phyloP scores from a whole-genome alignment of 192 early-diverging fungal genomes.

The Coemansia brasiliensis region DNA sequence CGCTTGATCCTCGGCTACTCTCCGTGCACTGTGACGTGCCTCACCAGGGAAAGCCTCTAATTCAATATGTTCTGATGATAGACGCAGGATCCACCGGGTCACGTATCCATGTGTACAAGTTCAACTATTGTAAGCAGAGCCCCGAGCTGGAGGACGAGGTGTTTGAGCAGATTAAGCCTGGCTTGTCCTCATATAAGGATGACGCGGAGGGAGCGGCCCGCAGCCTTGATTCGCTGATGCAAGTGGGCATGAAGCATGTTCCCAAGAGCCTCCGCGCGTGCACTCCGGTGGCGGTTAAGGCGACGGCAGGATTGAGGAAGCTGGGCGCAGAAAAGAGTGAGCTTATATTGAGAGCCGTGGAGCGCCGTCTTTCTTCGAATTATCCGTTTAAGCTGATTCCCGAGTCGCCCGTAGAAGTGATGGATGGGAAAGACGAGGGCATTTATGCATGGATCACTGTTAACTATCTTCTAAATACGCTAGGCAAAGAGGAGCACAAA shows the following conservation, averaged over 20 bases:
- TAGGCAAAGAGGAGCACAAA: slow-evolving; percentile 58
- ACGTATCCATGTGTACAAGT: slow-evolving; percentile 95
- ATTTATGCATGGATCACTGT: slow-evolving; percentile 99
- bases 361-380: slow-evolving; percentile 60
- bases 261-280: slow-evolving; percentile 69
- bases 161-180: slow-evolving; percentile 82
- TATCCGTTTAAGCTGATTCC: slow-evolving; percentile 83
- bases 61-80: slow-evolving; percentile 92
- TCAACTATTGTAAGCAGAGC: slow-evolving; percentile 85
- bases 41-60: slow-evolving; percentile 66
- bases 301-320: slow-evolving; percentile 90
- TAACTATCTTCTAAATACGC: slow-evolving; percentile 78
- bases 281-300: slow-evolving; percentile 93
- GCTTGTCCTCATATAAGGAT: slow-evolving; percentile 71
- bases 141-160: slow-evolving; percentile 89
- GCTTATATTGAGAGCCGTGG: slow-evolving; percentile 72
- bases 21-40: slow-evolving; percentile 64
- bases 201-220: slow-evolving; percentile 76
- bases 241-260: slow-evolving; percentile 71
- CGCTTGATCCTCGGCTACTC: slow-evolving; percentile 39
- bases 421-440: slow-evolving; percentile 97
- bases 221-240: slow-evolving; percentile 76
- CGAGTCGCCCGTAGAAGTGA: slow-evolving; percentile 77
- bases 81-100: slow-evolving; percentile 97
- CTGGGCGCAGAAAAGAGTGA: slow-evolving; percentile 71